phyloP scores from a whole-genome alignment of 257 asterid species.

The Lithospermum erythrorhizon region DNA sequence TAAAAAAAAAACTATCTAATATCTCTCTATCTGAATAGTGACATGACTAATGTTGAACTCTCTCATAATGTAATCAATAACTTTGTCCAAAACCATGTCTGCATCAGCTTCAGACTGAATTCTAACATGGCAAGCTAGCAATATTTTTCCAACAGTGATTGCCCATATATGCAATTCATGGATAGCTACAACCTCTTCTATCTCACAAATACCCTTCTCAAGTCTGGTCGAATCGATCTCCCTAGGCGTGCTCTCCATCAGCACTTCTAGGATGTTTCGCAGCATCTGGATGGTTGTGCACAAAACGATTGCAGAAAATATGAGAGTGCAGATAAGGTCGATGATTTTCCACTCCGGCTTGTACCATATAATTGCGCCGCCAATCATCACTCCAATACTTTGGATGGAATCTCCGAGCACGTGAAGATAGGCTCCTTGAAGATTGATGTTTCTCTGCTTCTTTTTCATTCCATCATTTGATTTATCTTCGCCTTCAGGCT shows the following conservation, averaged over 20 bases:
- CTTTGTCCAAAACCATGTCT: conserved; percentile 68
- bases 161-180: conserved; percentile 97
- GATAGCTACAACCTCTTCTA: conserved; percentile 77
- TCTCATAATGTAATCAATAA: conserved; percentile 55
- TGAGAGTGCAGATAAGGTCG: conserved; percentile 74
- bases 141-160: conserved; percentile 72
- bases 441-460: conserved; percentile 53
- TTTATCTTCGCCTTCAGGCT: conserved; percentile 18
- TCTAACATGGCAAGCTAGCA: conserved; percentile 81
- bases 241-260: conserved; percentile 93
- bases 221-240: conserved; percentile 77
- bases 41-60: conserved; percentile 83
- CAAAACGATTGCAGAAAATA: conserved; percentile 56
- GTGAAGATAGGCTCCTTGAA: conserved; percentile 94
- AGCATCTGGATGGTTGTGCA: conserved; percentile 74
- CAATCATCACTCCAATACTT: conserved; percentile 92
- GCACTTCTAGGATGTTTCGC: conserved; percentile 64
- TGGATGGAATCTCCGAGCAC: conserved; percentile 86
- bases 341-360: conserved; percentile 81
- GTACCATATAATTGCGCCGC: conserved; percentile 81
- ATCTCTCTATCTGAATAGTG: conserved; percentile 83
- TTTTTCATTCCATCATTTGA: conserved; percentile 25
- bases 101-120: conserved; percentile 71
- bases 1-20: conserved; percentile 21
- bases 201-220: conserved; percentile 73